Conservation (phyloP, 768 basidiomycete genomes). For the Krasilnikovozyma curviuscula region DNA sequence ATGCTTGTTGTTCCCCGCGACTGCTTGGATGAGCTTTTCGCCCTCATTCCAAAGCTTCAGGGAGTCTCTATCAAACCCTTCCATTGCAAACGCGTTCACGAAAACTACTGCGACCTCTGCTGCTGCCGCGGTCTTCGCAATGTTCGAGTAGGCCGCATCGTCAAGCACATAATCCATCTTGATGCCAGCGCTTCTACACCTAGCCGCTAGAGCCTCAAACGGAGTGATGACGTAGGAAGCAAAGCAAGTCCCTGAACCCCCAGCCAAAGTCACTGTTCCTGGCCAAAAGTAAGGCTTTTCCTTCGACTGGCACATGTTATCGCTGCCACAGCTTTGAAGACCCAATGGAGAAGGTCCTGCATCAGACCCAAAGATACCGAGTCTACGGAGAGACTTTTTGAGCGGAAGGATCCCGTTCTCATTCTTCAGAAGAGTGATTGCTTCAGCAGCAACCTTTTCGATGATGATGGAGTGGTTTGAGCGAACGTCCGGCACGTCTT, state of each 20-base stretch:
- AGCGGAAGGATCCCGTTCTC: conserved; percentile 4
- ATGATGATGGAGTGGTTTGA: too few relatives aligned
- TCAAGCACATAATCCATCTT: conserved; percentile 21
- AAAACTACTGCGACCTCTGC: too few relatives aligned
- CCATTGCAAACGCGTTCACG: too few relatives aligned
- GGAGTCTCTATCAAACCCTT: too few relatives aligned
- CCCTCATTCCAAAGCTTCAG: conserved; percentile 3
- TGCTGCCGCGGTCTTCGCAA: too few relatives aligned
- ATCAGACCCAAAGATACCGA: conserved; percentile 5
- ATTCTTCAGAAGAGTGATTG: conserved; percentile 9
- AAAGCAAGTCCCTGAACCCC: neutral
- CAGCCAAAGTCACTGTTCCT: neutral
- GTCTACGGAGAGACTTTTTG: neutral
- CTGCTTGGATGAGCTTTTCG: conserved; percentile 1
- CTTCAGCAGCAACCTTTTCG: too few relatives aligned
- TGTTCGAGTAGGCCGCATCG: too few relatives aligned
- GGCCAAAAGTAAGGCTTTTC: too few relatives aligned
- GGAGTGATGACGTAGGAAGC: conserved; percentile 16
- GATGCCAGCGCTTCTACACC: conserved; percentile 15
- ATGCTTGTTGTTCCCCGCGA: neutral
- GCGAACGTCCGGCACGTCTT: too few relatives aligned
- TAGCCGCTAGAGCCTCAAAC: conserved; percentile 20
- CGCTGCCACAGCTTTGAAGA: conserved; percentile 5
- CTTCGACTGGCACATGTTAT: too few relatives aligned
- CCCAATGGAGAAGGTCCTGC: conserved; percentile 1